Percentiles rank a stretch among this genome's conserved stretches.
These are phyloP conservation scores for Herpotrichia juniperi DNA, from an alignment of 2,329 filamentous ascomycete genomes.

Conservation along the genomic window DNA sequence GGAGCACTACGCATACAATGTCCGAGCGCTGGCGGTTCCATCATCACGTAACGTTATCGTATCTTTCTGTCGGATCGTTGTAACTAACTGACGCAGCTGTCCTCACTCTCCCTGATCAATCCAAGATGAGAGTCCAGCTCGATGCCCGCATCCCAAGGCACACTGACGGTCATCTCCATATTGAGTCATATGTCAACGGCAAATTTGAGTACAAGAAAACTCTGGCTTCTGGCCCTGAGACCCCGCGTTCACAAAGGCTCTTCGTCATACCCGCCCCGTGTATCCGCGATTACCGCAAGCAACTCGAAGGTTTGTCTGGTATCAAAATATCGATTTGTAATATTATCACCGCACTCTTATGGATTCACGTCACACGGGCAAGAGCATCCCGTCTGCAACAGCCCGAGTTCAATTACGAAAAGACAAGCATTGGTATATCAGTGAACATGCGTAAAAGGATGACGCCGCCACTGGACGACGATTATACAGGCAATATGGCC, in stretches of 20 bases:
- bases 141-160: slow-evolving; percentile 23
- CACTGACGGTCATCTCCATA: not conserved
- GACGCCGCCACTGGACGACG: slow-evolving; percentile 25
- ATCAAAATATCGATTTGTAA: slow-evolving; percentile 34
- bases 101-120: slow-evolving; percentile 26
- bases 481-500: slow-evolving; percentile 43
- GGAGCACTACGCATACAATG: slow-evolving; percentile 29
- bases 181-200: not conserved
- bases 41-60: not conserved
- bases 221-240: slow-evolving; percentile 20
- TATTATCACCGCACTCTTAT: slow-evolving; percentile 39
- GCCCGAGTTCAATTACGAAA: slow-evolving; percentile 18
- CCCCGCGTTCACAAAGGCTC: slow-evolving; percentile 31
- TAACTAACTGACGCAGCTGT: slow-evolving; percentile 23
- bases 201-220: slow-evolving; percentile 32
- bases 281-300: slow-evolving; percentile 34
- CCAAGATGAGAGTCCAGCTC: slow-evolving; percentile 25
- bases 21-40: slow-evolving; percentile 2
- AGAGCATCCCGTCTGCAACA: slow-evolving; percentile 24
- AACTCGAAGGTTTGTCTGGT: slow-evolving; percentile 22
- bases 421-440: slow-evolving; percentile 37
- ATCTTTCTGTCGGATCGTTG: not conserved
- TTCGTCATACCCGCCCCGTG: slow-evolving; percentile 35
- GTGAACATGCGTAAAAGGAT: slow-evolving; percentile 36
- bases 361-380: slow-evolving; percentile 44